Evolutionary conservation across 225 moss, liverwort and hornwort species (phyloP).

Genomic region (Polytrichum commune): DNA sequence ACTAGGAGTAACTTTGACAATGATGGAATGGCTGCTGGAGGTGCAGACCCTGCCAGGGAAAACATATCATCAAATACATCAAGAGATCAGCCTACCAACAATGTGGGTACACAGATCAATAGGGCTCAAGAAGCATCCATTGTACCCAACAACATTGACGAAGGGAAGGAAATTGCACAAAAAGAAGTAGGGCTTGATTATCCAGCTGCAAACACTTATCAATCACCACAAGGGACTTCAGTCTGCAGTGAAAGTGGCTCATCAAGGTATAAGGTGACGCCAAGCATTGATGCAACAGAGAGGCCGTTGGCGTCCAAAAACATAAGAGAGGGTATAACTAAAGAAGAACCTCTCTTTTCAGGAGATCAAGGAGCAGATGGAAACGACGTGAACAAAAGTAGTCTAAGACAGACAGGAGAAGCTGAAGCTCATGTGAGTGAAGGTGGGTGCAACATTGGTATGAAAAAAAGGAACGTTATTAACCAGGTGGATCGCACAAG

Average conservation of each 20-base stretch:
- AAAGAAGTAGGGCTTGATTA: background rate
- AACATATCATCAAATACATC: background rate
- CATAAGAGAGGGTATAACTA: background rate
- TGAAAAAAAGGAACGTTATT: background rate
- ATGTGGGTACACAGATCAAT: background rate
- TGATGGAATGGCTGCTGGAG: background rate
- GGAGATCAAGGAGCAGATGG: constrained; percentile 1
- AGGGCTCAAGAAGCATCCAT: background rate
- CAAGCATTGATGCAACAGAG: background rate
- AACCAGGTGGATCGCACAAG: background rate
- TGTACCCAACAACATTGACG: background rate
- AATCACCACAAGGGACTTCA: background rate
- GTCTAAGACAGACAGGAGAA: background rate
- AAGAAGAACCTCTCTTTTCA: background rate
- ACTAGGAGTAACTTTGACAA: too few species aligned
- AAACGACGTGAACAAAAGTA: background rate
- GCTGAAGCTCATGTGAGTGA: background rate
- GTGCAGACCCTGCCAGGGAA: background rate
- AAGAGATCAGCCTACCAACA: background rate
- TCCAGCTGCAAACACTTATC: background rate
- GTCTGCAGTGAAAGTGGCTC: background rate
- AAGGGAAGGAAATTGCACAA: background rate
- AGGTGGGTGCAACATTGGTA: background rate
- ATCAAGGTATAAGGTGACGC: background rate
- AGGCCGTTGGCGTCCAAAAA: too few species aligned